Percentiles rank a stretch among this genome's conserved stretches.
Conservation (phyloP, 1,139 yeast species). For the Diutina catenulata region DNA sequence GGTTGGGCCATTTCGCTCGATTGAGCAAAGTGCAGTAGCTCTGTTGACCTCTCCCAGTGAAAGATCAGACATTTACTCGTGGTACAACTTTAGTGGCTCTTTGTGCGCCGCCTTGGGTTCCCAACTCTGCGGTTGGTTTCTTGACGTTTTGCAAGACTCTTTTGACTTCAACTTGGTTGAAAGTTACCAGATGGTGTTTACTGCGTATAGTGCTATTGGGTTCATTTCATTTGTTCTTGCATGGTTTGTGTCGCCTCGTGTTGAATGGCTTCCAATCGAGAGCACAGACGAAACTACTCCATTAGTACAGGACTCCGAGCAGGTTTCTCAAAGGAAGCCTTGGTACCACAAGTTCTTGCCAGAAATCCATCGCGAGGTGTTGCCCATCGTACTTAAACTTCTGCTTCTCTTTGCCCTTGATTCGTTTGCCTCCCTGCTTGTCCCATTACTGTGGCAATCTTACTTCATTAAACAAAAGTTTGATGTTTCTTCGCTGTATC, state of each 20-base stretch:
- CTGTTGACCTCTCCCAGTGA: constrained; percentile 18
- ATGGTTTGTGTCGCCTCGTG: constrained; percentile 14
- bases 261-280: not conserved
- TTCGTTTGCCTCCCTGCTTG: constrained; percentile 31
- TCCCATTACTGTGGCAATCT: constrained; percentile 34
- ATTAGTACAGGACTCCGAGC: not conserved
- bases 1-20: constrained; percentile 31
- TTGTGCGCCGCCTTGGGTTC: constrained; percentile 28
- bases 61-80: constrained; percentile 29
- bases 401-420: constrained; percentile 29
- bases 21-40: constrained; percentile 29
- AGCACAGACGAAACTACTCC: not conserved
- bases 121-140: constrained; percentile 18
- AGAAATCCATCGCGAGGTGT: constrained; percentile 11
- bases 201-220: constrained; percentile 15
- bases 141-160: constrained; percentile 14
- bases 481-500: constrained; percentile 18
- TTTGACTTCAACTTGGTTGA: constrained; percentile 10
- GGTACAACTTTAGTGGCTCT: constrained; percentile 30
- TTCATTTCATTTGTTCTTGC: constrained; percentile 13
- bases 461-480: constrained; percentile 28
- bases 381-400: constrained; percentile 19
- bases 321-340: constrained; percentile 6
- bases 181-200: constrained; percentile 21
- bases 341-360: constrained; percentile 12